A percentile compares a stretch with the other conserved stretches of the same genome.
Conservation (phyloP, 2,329 filamentous ascomycete species). For the Beauveria caledonica region DNA sequence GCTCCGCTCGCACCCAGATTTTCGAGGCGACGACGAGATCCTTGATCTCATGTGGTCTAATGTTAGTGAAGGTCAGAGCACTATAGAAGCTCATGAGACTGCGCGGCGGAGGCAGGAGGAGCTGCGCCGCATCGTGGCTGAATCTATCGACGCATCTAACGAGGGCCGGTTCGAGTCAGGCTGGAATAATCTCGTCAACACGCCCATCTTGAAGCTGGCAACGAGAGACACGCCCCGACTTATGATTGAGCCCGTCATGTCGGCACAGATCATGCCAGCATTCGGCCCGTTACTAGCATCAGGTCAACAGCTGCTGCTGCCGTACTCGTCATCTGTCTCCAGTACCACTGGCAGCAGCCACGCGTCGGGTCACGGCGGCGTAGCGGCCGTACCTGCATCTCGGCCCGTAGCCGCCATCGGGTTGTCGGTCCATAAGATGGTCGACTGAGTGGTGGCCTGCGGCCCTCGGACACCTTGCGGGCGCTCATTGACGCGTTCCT, state of each 20-base stretch:
- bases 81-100: background rate
- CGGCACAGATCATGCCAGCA: background rate
- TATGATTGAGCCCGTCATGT: background rate
- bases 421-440: background rate
- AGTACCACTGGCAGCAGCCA: background rate
- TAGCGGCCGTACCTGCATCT: background rate
- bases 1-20: background rate
- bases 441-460: background rate
- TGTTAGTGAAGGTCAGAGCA: background rate
- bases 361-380: background rate
- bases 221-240: background rate
- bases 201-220: background rate
- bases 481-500: background rate
- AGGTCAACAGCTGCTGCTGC: background rate
- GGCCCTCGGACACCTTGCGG: background rate
- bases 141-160: background rate
- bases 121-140: background rate
- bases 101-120: background rate
- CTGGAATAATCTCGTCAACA: background rate
- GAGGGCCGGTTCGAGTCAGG: background rate
- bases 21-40: background rate
- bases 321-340: background rate
- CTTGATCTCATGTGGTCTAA: background rate
- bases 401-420: background rate
- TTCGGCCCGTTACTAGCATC: background rate